phyloP scores from a whole-genome alignment of 305 asterid species.

The Vinca major region DNA sequence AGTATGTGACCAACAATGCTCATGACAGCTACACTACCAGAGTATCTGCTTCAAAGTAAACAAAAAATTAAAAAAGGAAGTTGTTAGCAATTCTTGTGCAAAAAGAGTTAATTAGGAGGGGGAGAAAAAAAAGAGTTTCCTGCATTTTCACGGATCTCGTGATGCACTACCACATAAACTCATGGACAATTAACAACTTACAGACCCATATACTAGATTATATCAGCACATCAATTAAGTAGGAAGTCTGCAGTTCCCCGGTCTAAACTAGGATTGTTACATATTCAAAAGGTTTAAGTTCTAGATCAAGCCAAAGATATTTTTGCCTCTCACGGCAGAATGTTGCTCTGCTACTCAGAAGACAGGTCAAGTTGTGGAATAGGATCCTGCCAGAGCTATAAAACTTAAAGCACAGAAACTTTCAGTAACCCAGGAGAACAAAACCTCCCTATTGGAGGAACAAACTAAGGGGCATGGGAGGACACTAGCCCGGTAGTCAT shows the following conservation, averaged over 20 bases:
- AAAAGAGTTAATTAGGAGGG: not conserved
- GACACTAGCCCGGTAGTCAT: not conserved
- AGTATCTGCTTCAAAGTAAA: conserved; percentile 54
- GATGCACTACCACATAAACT: not conserved
- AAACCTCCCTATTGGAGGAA: not conserved
- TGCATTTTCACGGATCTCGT: not conserved
- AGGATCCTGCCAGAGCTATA: not conserved
- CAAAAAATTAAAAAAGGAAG: not conserved
- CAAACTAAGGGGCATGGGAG: not conserved
- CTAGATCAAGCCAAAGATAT: not conserved
- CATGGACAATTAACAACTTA: not conserved
- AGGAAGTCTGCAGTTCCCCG: not conserved
- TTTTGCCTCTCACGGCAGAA: not conserved
- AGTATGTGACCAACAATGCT: conserved; percentile 91
- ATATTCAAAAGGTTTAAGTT: not conserved
- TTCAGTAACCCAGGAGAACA: not conserved
- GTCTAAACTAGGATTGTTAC: not conserved
- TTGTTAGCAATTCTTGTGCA: not conserved
- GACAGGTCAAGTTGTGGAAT: not conserved
- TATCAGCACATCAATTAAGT: not conserved
- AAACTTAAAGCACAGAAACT: not conserved
- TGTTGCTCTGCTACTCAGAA: too few species aligned
- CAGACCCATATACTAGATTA: not conserved
- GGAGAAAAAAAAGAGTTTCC: not conserved
- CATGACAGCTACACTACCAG: conserved; percentile 95